phyloP scores from a whole-genome alignment of 257 asterid species.

The Solanum rostratum region DNA sequence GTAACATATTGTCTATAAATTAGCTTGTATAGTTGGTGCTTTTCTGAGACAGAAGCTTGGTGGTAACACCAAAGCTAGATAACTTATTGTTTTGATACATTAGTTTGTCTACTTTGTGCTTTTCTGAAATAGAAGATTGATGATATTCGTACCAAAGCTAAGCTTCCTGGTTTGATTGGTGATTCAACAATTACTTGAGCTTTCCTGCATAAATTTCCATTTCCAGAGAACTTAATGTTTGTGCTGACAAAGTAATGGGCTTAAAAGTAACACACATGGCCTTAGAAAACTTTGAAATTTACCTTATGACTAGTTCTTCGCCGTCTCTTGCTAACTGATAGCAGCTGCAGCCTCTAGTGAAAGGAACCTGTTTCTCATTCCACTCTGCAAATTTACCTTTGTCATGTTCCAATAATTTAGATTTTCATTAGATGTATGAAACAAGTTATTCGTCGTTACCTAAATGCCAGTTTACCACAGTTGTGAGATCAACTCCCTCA shows the following conservation, averaged over 20 bases:
- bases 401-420: neutral
- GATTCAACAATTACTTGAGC: constrained; percentile 52
- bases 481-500: constrained; percentile 36
- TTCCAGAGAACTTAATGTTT: neutral
- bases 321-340: constrained; percentile 33
- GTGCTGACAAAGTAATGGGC: neutral
- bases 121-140: neutral
- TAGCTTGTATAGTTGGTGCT: neutral
- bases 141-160: constrained; percentile 35
- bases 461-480: constrained; percentile 61
- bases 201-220: constrained; percentile 33
- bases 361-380: constrained; percentile 59
- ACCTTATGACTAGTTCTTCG: constrained; percentile 52
- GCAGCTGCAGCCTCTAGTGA: constrained; percentile 66
- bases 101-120: neutral
- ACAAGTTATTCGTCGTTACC: constrained; percentile 21
- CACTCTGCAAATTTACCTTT: constrained; percentile 38
- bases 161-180: constrained; percentile 58
- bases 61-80: neutral
- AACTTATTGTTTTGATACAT: neutral
- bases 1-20: neutral
- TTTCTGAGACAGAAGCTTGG: too few relatives aligned
- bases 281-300: neutral
- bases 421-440: neutral
- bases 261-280: neutral